Percentiles rank a stretch among this genome's conserved stretches.
phyloP scores from a whole-genome alignment of 345 rosid species.

The Syzygium jambos region DNA sequence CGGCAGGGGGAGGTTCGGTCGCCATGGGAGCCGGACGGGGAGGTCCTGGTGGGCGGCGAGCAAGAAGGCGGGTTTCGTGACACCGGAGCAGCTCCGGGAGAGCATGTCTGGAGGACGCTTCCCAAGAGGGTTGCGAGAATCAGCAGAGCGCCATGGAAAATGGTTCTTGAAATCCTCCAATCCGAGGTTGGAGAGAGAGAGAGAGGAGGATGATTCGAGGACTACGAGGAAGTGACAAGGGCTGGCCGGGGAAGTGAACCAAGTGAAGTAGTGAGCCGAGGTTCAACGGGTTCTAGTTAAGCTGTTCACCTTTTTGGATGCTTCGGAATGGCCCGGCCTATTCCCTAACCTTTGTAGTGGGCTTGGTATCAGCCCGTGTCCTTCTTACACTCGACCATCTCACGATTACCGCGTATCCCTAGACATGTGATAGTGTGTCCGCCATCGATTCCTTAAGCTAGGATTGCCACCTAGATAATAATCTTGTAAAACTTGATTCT shows the following conservation, averaged over 20 bases:
- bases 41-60: background rate
- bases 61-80: background rate
- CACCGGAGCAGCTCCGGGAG: background rate
- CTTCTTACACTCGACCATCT: no score
- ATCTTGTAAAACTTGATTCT: no score
- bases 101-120: background rate
- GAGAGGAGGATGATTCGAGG: background rate
- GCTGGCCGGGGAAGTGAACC: background rate
- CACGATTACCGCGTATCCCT: no score
- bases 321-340: no score
- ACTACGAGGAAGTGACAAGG: background rate
- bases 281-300: no score
- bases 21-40: background rate
- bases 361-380: background rate
- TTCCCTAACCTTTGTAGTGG: accelerated
- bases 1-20: background rate
- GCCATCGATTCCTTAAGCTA: no score
- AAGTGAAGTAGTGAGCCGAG: no score
- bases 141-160: background rate
- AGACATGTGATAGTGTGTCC: no score
- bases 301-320: no score
- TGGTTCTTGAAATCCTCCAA: background rate
- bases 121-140: background rate
- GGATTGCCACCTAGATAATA: no score
- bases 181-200: background rate